Conservation (phyloP, 768 basidiomycete genomes). For the Xerocomellus chrysenteron region DNA sequence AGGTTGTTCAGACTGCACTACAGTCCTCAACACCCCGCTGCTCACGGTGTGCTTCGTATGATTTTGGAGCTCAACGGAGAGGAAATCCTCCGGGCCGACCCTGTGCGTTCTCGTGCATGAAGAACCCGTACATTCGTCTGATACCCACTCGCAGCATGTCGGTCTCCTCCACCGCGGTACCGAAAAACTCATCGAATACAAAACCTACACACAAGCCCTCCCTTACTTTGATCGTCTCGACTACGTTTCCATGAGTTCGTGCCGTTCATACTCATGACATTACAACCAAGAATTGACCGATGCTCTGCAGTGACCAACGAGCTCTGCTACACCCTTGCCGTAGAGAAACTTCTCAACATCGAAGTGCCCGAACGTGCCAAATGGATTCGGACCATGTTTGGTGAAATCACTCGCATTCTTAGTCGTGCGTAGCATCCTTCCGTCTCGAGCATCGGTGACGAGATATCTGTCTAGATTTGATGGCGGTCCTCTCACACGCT, state of each 20-base stretch:
- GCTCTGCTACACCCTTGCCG: slow-evolving; percentile 93
- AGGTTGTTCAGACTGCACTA: not conserved
- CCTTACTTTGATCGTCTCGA: slow-evolving; percentile 99
- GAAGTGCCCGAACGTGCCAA: slow-evolving; percentile 96
- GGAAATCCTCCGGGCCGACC: slow-evolving; percentile 85
- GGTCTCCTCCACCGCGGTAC: slow-evolving; percentile 96
- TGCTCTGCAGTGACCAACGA: slow-evolving; percentile 91
- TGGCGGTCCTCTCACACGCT: slow-evolving; percentile 94
- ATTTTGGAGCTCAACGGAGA: slow-evolving; percentile 98
- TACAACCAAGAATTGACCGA: not conserved
- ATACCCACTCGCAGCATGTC: slow-evolving; percentile 62
- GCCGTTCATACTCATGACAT: slow-evolving; percentile 1
- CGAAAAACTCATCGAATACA: slow-evolving; percentile 98
- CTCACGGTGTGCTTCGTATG: slow-evolving; percentile 96
- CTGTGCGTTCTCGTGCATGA: slow-evolving; percentile 43
- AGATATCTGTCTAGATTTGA: slow-evolving; percentile 59
- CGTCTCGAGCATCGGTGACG: not conserved
- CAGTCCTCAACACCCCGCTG: slow-evolving; percentile 92
- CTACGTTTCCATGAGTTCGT: slow-evolving; percentile 98
- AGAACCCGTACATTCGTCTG: not conserved
- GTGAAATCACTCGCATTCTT: slow-evolving; percentile 92
- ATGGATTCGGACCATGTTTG: slow-evolving; percentile 97
- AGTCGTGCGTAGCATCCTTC: slow-evolving; percentile 62
- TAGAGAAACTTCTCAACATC: slow-evolving; percentile 97
- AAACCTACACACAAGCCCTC: slow-evolving; percentile 95